Percentiles rank a stretch among this genome's conserved stretches.
Evolutionary conservation across 495 filamentous ascomycete genomes (phyloP).

Genomic region (Aspergillus avenaceus): DNA sequence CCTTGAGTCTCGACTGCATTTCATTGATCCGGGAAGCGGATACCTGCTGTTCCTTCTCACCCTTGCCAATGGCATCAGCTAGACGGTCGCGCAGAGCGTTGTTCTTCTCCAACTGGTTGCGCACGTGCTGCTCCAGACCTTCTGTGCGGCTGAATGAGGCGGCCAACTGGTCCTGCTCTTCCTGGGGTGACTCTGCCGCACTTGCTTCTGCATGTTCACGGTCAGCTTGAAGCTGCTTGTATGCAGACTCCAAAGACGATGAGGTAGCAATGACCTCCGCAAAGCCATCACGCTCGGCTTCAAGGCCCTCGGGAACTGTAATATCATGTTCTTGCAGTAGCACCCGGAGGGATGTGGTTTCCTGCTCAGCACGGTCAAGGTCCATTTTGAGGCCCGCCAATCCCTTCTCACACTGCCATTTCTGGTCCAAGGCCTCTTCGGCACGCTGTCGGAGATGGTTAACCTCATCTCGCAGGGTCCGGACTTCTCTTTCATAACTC

Average conservation of each 20-base stretch:
- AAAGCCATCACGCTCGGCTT: slow-evolving; percentile 40
- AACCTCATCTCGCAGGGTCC: slow-evolving; percentile 75
- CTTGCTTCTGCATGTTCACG: slow-evolving; percentile 63
- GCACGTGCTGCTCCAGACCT: slow-evolving; percentile 69
- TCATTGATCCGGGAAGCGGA: slow-evolving; percentile 77
- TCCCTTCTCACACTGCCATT: slow-evolving; percentile 94
- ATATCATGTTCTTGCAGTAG: slow-evolving; percentile 88
- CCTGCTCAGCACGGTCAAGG: slow-evolving; percentile 89
- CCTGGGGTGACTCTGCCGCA: slow-evolving; percentile 58
- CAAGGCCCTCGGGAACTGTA: slow-evolving; percentile 50
- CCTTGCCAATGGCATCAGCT: slow-evolving; percentile 77
- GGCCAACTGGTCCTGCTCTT: slow-evolving; percentile 64
- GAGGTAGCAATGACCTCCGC: slow-evolving; percentile 56
- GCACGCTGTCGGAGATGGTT: slow-evolving; percentile 79
- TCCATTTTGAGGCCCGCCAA: slow-evolving; percentile 94
- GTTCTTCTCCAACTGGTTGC: slow-evolving; percentile 73
- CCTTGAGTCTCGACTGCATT: slow-evolving; percentile 73
- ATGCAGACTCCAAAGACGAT: slow-evolving; percentile 72
- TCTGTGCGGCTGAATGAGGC: slow-evolving; percentile 73
- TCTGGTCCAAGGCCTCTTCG: slow-evolving; percentile 93
- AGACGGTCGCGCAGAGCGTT: slow-evolving; percentile 71
- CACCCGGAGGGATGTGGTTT: slow-evolving; percentile 73
- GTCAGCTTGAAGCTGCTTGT: slow-evolving; percentile 75
- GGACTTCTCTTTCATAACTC: slow-evolving; percentile 80
- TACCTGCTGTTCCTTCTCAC: slow-evolving; percentile 76